These are phyloP conservation scores for Phytopythium oedochilum DNA, from an alignment of 352 stramenopile species.

Conservation along the genomic window DNA sequence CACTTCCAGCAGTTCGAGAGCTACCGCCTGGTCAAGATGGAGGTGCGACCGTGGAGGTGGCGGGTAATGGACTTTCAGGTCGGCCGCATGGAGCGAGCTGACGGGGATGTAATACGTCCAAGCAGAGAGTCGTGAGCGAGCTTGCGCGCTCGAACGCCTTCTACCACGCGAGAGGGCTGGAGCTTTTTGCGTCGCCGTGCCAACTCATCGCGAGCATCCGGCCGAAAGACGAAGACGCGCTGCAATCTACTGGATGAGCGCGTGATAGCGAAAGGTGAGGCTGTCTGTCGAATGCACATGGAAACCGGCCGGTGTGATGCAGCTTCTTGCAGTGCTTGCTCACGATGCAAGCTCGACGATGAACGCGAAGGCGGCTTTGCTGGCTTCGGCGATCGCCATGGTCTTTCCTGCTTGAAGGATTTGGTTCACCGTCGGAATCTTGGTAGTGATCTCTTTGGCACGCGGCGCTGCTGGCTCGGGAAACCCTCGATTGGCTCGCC, in stretches of 20 bases:
- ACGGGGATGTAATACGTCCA: too few species aligned
- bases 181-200: slow-evolving; percentile 59
- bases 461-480: background rate
- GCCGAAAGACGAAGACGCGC: slow-evolving; percentile 1
- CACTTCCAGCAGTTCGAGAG: slow-evolving; percentile 73
- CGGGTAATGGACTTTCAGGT: too few species aligned
- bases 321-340: background rate
- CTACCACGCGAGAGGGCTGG: slow-evolving; percentile 73
- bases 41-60: too few species aligned
- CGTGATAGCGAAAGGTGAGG: background rate
- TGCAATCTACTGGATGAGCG: background rate
- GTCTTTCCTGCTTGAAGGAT: slow-evolving; percentile 21
- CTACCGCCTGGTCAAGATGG: slow-evolving; percentile 73
- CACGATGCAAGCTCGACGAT: slow-evolving; percentile 3
- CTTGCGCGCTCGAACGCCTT: slow-evolving; percentile 68
- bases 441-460: background rate
- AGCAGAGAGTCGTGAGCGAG: slow-evolving; percentile 72
- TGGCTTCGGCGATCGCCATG: slow-evolving; percentile 16
- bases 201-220: slow-evolving; percentile 37
- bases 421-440: slow-evolving; percentile 27
- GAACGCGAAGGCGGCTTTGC: slow-evolving; percentile 13
- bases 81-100: too few species aligned
- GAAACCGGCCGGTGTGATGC: background rate
- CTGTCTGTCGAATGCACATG: background rate
- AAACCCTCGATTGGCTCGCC: background rate